These are phyloP conservation scores for Thermomucor indicae-seudaticae DNA, from an alignment of 371 early-diverging fungal genomes.

Conservation along the genomic window DNA sequence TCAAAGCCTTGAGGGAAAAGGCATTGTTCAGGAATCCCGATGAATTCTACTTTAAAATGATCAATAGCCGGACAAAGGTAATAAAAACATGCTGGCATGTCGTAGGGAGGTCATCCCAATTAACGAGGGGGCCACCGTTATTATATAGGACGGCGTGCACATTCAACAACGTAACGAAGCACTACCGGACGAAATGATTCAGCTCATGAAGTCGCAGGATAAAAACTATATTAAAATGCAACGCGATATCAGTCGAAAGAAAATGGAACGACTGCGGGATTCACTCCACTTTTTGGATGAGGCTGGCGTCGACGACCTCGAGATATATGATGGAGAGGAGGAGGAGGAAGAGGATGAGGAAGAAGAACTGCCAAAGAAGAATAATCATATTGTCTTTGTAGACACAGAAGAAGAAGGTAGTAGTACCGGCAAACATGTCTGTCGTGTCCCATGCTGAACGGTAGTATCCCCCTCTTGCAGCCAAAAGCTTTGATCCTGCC, in stretches of 20 bases:
- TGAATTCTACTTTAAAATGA: constrained; percentile 98
- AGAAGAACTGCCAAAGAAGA: constrained; percentile 29
- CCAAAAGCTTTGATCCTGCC: constrained; percentile 58
- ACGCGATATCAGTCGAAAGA: constrained; percentile 73
- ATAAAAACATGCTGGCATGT: background rate
- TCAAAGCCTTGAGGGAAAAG: constrained; percentile 82
- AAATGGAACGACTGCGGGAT: constrained; percentile 70
- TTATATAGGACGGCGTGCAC: constrained; percentile 72
- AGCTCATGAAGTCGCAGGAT: constrained; percentile 91
- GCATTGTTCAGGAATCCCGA: constrained; percentile 90
- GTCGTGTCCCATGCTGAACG: background rate
- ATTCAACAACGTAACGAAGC: constrained; percentile 68
- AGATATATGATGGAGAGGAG: constrained; percentile 37
- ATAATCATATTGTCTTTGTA: constrained; percentile 88
- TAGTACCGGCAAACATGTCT: background rate
- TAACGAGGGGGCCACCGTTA: background rate
- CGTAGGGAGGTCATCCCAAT: background rate
- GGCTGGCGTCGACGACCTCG: constrained; percentile 39
- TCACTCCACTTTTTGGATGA: constrained; percentile 62
- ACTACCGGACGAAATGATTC: constrained; percentile 73
- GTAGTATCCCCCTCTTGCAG: constrained; percentile 23
- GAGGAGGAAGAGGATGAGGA: constrained; percentile 35
- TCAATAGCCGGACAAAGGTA: constrained; percentile 75
- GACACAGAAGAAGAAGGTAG: constrained; percentile 72
- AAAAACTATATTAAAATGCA: constrained; percentile 80